These are phyloP conservation scores for Pseudogymnoascus destructans DNA, from an alignment of 2,329 filamentous ascomycete species.

Conservation along the genomic window DNA sequence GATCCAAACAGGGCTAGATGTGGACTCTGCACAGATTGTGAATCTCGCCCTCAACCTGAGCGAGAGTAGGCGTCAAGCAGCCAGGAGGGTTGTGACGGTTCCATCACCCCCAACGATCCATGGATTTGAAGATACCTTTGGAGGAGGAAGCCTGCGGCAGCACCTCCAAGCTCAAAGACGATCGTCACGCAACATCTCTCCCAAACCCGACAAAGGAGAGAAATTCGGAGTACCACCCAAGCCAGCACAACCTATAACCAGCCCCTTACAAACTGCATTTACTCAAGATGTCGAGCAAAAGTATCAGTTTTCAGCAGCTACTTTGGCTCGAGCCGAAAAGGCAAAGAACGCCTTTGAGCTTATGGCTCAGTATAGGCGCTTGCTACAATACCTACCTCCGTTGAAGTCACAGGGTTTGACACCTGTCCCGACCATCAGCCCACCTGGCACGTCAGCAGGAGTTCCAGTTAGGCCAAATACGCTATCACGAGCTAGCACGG, in stretches of 20 bases:
- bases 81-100: slow-evolving; percentile 38
- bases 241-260: slow-evolving; percentile 17
- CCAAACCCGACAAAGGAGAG: slow-evolving; percentile 35
- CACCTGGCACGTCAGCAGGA: slow-evolving; percentile 26
- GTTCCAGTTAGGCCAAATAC: slow-evolving; percentile 27
- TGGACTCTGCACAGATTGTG: slow-evolving; percentile 80
- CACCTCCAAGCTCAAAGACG: slow-evolving; percentile 61
- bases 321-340: slow-evolving; percentile 68
- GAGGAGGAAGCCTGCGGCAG: slow-evolving; percentile 48
- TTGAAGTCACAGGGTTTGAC: slow-evolving; percentile 36
- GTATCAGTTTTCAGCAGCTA: slow-evolving; percentile 65
- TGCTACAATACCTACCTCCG: slow-evolving; percentile 68
- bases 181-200: slow-evolving; percentile 47
- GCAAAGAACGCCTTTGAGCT: slow-evolving; percentile 78
- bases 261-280: slow-evolving; percentile 36
- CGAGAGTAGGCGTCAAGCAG: slow-evolving; percentile 59
- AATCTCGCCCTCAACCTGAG: slow-evolving; percentile 83
- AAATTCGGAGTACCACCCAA: not conserved
- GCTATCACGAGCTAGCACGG: slow-evolving; percentile 28
- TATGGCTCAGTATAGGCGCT: slow-evolving; percentile 66
- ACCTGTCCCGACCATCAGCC: slow-evolving; percentile 28
- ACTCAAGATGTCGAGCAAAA: slow-evolving; percentile 39
- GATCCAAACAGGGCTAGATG: slow-evolving; percentile 35
- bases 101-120: slow-evolving; percentile 33
- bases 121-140: slow-evolving; percentile 25